Evolutionary conservation across 179 eudicot species (phyloP), one percentile per base, ranked within the genome.

Genomic region (Sideroxylon spinosum): DNA sequence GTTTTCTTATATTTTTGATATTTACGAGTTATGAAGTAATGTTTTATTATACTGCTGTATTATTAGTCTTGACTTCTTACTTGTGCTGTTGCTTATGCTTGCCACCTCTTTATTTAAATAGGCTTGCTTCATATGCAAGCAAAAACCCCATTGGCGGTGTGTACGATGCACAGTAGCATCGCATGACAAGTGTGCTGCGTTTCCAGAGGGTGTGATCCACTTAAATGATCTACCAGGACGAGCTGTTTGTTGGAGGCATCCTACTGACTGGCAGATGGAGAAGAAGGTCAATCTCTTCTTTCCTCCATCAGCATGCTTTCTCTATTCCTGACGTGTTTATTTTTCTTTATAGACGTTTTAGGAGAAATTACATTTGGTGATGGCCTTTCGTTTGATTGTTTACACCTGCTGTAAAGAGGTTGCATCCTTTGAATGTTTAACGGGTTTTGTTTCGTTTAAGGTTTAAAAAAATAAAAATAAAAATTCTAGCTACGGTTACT

Each of bases 161-260:
- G 85, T 86, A 70, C 86, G 86, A 80, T 95, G 99, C 81, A 86
- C 82, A 46, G 76, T 93, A 74, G 98, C 99, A 73, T 88, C 95
- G 76, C 95, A 95, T 82, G 85, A 82, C 66, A 89, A 89, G 78
- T 95, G 99, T 79, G 92, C 92, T 73, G 87, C 99, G 25, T 95
- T 91, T 88, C 98, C 92, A 52, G 92, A 90, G 76, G 77, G 86
- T 75, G 94, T 95, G 52, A 68, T 86, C 37, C 86, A 83, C 74
- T 68, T 86, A 55, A 78, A 80, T 61, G 88, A 85, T 66, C 89
- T 81, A 76, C 87, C 90, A 55, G 89, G 95, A 50, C 88, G 88
- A 87, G 93, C 88, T 74, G 84, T 95, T 81, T 93, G 98, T 84
- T 95, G 98, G 98, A 90, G 87, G 86, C 98, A 94, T 88, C 81